Conservation (phyloP, 441 rosid genomes). For the Gossypium trilobum region DNA sequence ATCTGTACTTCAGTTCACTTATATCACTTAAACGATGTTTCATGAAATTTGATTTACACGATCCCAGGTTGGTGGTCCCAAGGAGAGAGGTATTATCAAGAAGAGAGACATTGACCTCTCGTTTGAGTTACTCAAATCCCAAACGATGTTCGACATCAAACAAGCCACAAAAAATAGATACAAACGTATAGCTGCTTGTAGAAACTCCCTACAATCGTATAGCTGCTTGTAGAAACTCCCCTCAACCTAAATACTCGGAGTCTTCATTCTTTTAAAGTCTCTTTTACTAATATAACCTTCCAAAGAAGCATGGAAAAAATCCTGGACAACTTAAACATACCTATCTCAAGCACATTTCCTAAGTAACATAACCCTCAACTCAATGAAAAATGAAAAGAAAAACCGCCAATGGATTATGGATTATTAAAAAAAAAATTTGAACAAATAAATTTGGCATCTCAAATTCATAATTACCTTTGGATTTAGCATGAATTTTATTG, state of each 20-base stretch:
- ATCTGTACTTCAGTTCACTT: too few species aligned
- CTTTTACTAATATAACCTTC: background rate
- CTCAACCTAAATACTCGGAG: background rate
- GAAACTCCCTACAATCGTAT: too few species aligned
- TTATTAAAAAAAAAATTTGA: background rate
- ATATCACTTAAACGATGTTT: background rate
- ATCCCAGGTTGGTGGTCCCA: background rate
- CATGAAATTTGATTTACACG: background rate
- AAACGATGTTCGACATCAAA: background rate
- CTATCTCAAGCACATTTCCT: background rate
- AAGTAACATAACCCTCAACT: background rate
- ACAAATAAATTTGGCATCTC: background rate
- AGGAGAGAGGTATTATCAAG: background rate
- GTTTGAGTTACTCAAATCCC: background rate
- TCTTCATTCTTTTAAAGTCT: too few species aligned
- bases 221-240: background rate
- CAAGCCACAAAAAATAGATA: background rate
- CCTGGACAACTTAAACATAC: too few species aligned
- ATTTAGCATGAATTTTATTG: conserved; percentile 75
- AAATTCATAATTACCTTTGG: conserved; percentile 41
- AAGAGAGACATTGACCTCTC: background rate
- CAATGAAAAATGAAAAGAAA: background rate
- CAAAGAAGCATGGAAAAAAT: background rate
- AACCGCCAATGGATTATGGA: background rate
- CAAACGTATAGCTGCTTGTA: background rate